Percentiles rank a stretch among this genome's conserved stretches.
These are phyloP conservation scores for Dactylellina cionopaga DNA, from an alignment of 2,329 filamentous ascomycete genomes.

Conservation along the genomic window DNA sequence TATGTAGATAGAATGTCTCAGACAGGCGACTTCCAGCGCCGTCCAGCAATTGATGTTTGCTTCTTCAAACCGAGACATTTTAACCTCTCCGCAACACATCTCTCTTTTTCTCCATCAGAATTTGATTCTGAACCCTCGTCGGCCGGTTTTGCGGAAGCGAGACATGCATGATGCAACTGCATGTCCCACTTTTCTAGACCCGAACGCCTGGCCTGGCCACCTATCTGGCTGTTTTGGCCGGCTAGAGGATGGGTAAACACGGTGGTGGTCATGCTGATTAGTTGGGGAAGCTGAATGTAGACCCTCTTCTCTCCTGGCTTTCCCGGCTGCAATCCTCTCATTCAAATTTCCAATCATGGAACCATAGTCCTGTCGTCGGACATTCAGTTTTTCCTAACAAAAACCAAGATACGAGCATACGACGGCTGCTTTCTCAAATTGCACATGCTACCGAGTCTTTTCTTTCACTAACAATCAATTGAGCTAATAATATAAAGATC, in stretches of 20 bases:
- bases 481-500: constrained; percentile 35
- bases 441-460: constrained; percentile 43
- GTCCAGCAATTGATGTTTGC: constrained; percentile 11
- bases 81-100: constrained; percentile 42
- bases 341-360: constrained; percentile 48
- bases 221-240: neutral
- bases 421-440: constrained; percentile 16
- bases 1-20: too few species aligned
- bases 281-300: constrained; percentile 34
- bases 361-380: neutral
- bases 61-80: constrained; percentile 37
- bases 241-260: too few species aligned
- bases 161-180: constrained; percentile 47
- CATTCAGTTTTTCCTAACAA: constrained; percentile 9
- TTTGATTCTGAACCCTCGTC: neutral
- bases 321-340: constrained; percentile 36
- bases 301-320: constrained; percentile 5
- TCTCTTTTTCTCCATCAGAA: constrained; percentile 14
- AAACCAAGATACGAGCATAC: constrained; percentile 1
- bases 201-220: neutral
- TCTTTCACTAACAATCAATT: neutral
- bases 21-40: constrained; percentile 30
- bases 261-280: neutral
- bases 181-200: constrained; percentile 18
- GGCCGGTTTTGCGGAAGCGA: constrained; percentile 43